These are phyloP conservation scores for Rheum nobile DNA, from an alignment of 148 eudicot species.

Conservation along the genomic window DNA sequence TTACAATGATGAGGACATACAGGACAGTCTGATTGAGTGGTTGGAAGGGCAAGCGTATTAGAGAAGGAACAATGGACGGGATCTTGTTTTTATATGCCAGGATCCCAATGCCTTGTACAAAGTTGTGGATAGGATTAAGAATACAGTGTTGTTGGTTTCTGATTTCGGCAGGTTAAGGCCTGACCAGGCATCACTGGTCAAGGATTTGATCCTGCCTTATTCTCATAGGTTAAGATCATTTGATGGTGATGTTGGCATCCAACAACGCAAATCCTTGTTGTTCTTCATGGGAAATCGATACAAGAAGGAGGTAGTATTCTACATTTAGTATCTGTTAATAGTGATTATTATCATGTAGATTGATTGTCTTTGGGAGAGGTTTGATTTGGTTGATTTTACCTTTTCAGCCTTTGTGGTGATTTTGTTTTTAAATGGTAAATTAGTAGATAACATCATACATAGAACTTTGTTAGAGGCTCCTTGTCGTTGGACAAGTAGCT, in stretches of 20 bases:
- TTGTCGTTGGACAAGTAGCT: no score
- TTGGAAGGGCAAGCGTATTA: constrained; percentile 64
- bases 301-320: constrained; percentile 93
- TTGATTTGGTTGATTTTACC: no score
- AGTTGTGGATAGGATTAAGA: constrained; percentile 66
- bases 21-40: constrained; percentile 74
- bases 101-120: constrained; percentile 93
- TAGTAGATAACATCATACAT: no score
- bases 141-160: constrained; percentile 65
- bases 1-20: constrained; percentile 75
- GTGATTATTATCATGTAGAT: no score
- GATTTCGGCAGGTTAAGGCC: constrained; percentile 83
- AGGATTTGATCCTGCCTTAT: constrained; percentile 87
- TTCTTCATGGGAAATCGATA: constrained; percentile 96
- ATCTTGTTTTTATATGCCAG: constrained; percentile 83
- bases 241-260: constrained; percentile 58
- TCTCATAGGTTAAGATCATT: constrained; percentile 69
- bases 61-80: constrained; percentile 93
- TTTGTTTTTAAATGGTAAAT: no score
- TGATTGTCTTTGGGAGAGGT: no score
- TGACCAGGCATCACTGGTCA: constrained; percentile 77
- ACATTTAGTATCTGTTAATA: no score
- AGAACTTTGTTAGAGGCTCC: no score
- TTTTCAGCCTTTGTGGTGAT: no score
- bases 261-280: constrained; percentile 53